These are phyloP conservation scores for Hanseniaspora gamundiae DNA, from an alignment of 1,139 yeast genomes.

Conservation along the genomic window DNA sequence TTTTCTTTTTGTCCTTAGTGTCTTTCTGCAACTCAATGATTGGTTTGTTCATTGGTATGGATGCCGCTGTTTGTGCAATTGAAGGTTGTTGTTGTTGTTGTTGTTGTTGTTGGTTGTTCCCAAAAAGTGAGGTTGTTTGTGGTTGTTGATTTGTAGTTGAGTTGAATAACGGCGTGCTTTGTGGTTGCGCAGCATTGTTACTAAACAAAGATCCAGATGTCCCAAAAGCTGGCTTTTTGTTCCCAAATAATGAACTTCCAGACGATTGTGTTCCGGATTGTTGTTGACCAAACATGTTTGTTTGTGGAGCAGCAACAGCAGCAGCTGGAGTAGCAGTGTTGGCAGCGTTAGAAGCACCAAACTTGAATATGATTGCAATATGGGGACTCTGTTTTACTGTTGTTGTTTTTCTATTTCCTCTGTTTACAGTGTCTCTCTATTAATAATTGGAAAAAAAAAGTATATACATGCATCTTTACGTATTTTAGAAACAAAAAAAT, in stretches of 20 bases:
- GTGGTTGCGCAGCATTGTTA: not conserved
- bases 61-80: not conserved
- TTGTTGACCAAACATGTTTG: slow-evolving; percentile 2
- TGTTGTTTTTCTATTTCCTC: not conserved
- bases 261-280: not conserved
- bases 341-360: not conserved
- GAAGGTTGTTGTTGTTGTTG: not conserved
- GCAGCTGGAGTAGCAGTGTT: slow-evolving; percentile 2
- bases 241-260: not conserved
- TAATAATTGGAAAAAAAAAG: not conserved
- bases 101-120: not conserved
- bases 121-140: not conserved
- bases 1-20: slow-evolving; percentile 4
- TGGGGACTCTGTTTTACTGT: not conserved
- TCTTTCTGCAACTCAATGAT: slow-evolving; percentile 3
- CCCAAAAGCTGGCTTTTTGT: not conserved
- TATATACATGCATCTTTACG: not conserved
- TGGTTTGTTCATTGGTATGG: slow-evolving; percentile 1
- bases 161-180: not conserved
- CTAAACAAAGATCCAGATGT: slow-evolving; percentile 1
- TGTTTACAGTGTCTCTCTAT: too few species aligned
- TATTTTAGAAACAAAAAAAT: not conserved
- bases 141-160: not conserved
- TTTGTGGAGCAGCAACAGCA: not conserved
- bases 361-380: not conserved